These are phyloP conservation scores for Pugionium cornutum DNA, from an alignment of 345 rosid genomes.

Conservation along the genomic window DNA sequence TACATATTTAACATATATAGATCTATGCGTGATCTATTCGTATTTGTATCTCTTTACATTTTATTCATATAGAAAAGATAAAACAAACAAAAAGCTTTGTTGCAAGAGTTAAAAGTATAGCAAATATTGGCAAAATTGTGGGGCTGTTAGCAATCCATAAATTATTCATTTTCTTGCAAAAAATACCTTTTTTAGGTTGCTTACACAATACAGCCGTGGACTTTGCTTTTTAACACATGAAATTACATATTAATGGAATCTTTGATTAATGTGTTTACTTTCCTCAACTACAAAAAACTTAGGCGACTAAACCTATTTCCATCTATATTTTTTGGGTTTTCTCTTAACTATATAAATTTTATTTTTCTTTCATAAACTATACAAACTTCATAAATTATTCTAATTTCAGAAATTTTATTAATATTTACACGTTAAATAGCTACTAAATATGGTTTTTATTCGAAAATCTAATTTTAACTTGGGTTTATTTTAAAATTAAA, in stretches of 20 bases:
- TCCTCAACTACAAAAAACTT: no score
- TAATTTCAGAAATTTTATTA: no score
- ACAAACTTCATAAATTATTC: no score
- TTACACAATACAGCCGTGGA: conserved; percentile 39
- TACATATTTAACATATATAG: conserved; percentile 27
- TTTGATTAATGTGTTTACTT: background rate
- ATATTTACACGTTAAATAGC: no score
- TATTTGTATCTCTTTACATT: conserved; percentile 24
- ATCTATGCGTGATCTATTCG: conserved; percentile 34
- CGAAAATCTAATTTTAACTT: no score
- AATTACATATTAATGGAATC: conserved; percentile 39
- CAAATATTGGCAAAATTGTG: conserved; percentile 28
- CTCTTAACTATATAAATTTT: no score
- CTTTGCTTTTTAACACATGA: conserved; percentile 40
- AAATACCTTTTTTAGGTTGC: conserved; percentile 32
- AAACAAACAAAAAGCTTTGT: conserved; percentile 32
- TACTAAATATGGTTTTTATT: no score
- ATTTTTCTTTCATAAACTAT: no score
- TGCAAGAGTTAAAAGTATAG: conserved; percentile 20
- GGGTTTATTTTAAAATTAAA: no score
- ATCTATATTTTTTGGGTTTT: no score
- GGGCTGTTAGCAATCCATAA: conserved; percentile 6
- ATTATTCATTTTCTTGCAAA: conserved; percentile 28
- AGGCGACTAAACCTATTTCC: no score
- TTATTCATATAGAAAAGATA: conserved; percentile 19